phyloP scores from a whole-genome alignment of 495 filamentous ascomycete genomes.

The Bacidia rubella region DNA sequence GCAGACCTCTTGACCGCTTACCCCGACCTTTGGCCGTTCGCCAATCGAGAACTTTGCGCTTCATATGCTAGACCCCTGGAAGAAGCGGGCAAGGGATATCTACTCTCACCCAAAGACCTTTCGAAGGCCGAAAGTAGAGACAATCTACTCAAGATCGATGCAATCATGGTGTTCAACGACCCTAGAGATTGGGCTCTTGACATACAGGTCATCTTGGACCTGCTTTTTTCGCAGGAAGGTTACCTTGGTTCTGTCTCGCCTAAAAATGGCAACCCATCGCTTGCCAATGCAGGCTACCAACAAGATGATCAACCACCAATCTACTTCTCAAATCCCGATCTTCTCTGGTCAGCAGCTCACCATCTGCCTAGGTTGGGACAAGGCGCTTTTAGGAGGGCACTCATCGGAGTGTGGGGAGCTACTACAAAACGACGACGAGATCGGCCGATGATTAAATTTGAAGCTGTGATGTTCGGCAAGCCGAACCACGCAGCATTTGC shows the following conservation, averaged over 20 bases:
- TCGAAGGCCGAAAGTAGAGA: constrained; percentile 21
- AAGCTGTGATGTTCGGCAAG: constrained; percentile 68
- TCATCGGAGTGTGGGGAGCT: constrained; percentile 64
- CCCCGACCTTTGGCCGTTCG: constrained; percentile 71
- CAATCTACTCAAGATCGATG: constrained; percentile 56
- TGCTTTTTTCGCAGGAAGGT: constrained; percentile 61
- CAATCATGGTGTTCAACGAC: constrained; percentile 82
- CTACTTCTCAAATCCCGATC: constrained; percentile 82
- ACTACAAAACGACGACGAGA: constrained; percentile 45
- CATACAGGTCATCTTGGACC: constrained; percentile 64
- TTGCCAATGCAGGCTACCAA: constrained; percentile 64
- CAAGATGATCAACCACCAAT: constrained; percentile 65
- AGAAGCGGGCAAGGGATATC: neutral
- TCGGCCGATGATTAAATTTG: constrained; percentile 40
- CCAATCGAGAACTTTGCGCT: constrained; percentile 46
- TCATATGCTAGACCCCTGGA: constrained; percentile 50
- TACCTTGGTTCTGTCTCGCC: constrained; percentile 63
- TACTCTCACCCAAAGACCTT: constrained; percentile 19
- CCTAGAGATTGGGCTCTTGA: constrained; percentile 92
- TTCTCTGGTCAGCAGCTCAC: constrained; percentile 74
- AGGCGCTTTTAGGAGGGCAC: constrained; percentile 72
- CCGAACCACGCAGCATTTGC: constrained; percentile 61
- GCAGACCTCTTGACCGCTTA: constrained; percentile 66
- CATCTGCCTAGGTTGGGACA: constrained; percentile 84
- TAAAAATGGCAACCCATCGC: constrained; percentile 35